phyloP scores from a whole-genome alignment of 116 monocot genomes.

The Zostera marina region DNA sequence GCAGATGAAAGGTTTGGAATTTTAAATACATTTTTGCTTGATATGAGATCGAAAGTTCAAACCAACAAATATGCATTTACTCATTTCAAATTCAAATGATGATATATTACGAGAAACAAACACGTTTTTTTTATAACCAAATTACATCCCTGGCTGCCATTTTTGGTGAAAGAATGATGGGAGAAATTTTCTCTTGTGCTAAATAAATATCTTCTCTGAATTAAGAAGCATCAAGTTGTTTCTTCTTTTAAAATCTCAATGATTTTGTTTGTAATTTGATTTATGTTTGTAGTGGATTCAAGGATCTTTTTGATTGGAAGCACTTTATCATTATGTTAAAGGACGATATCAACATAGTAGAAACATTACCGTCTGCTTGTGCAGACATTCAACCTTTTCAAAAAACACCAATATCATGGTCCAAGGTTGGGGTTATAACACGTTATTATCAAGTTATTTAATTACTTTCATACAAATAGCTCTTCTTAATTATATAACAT shows the following conservation, averaged over 20 bases:
- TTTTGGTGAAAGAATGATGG: too few relatives aligned
- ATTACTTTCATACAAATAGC: too few relatives aligned
- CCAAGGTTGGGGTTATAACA: slow-evolving; percentile 38
- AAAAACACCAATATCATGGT: slow-evolving; percentile 92
- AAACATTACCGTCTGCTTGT: slow-evolving; percentile 42
- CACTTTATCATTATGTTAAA: slow-evolving; percentile 85
- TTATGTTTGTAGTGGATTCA: slow-evolving; percentile 46
- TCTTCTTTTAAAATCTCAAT: too few relatives aligned
- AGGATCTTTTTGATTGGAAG: slow-evolving; percentile 98
- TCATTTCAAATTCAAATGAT: too few relatives aligned
- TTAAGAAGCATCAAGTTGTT: too few relatives aligned
- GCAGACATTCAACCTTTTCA: slow-evolving; percentile 35
- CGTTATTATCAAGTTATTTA: not conserved
- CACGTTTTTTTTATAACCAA: too few relatives aligned
- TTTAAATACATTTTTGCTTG: not conserved
- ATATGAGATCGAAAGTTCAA: too few relatives aligned
- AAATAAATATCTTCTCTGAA: too few relatives aligned
- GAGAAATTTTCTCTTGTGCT: too few relatives aligned
- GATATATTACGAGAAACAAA: not conserved
- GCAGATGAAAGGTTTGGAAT: slow-evolving; percentile 69
- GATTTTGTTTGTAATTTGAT: not conserved
- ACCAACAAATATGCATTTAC: too few relatives aligned
- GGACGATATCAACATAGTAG: slow-evolving; percentile 74
- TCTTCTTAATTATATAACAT: too few relatives aligned
- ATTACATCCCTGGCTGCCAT: too few relatives aligned